These are phyloP conservation scores for Paecilomyces dactylethromorphus DNA, from an alignment of 2,329 filamentous ascomycete species.

Conservation along the genomic window DNA sequence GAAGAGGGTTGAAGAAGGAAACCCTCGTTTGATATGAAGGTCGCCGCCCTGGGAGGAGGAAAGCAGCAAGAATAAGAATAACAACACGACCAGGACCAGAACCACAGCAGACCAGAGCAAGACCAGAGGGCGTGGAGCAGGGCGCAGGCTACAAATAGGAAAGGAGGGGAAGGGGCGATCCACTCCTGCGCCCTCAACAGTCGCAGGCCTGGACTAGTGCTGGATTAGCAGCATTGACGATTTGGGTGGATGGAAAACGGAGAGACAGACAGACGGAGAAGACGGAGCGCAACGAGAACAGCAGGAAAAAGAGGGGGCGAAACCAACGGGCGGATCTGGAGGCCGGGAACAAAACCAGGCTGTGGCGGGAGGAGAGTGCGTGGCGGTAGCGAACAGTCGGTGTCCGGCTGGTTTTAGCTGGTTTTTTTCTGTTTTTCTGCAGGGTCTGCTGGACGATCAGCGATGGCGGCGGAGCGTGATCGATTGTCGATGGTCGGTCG, in stretches of 20 bases:
- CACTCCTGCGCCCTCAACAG: neutral
- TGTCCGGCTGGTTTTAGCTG: neutral
- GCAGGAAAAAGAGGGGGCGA: neutral
- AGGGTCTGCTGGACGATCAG: no score
- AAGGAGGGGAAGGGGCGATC: conserved; percentile 6
- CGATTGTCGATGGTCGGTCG: no score
- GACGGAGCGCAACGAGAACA: neutral
- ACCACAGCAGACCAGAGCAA: no score
- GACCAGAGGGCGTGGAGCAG: conserved; percentile 6
- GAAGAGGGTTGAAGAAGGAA: conserved; percentile 2
- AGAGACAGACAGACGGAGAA: neutral
- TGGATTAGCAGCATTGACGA: neutral
- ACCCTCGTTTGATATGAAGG: neutral
- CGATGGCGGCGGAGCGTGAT: no score
- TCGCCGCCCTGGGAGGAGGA: neutral
- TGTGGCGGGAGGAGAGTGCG: neutral
- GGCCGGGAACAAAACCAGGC: no score
- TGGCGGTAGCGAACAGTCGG: neutral
- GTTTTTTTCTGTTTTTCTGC: neutral
- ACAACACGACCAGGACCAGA: no score
- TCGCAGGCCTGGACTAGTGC: neutral
- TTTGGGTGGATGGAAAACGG: neutral
- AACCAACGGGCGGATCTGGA: neutral
- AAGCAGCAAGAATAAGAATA: conserved; percentile 3
- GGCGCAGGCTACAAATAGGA: conserved; percentile 15